Evolutionary conservation across 169 alveolate genomes (phyloP).

Genomic region (Cryptosporidium canis): DNA sequence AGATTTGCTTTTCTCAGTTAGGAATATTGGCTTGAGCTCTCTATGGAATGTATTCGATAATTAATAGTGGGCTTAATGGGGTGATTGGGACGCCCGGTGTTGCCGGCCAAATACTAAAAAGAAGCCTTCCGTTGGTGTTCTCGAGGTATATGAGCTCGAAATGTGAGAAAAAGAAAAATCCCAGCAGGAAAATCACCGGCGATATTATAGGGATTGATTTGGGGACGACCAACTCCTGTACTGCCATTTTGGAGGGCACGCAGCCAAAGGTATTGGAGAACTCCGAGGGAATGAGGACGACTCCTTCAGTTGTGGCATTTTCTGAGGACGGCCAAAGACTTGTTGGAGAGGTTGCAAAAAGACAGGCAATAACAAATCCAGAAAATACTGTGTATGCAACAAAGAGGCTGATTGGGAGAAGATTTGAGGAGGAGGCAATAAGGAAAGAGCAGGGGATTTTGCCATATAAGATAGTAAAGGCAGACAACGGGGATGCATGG

Average conservation of each 20-base stretch:
- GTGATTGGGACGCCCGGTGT: background rate
- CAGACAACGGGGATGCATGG: conserved; percentile 98
- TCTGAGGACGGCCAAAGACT: conserved; percentile 95
- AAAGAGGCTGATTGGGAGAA: conserved; percentile 95
- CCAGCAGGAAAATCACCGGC: conserved; percentile 81
- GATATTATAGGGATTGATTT: conserved; percentile 98
- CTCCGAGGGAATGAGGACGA: conserved; percentile 96
- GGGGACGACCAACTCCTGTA: conserved; percentile 99
- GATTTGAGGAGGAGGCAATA: conserved; percentile 95
- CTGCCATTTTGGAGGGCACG: conserved; percentile 97
- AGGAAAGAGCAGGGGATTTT: conserved; percentile 94
- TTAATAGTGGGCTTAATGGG: conserved; percentile 10
- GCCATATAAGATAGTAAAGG: conserved; percentile 95
- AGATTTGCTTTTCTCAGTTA: background rate
- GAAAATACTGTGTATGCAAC: conserved; percentile 95
- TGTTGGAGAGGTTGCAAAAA: conserved; percentile 96
- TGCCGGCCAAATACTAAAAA: conserved; percentile 2
- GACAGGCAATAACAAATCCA: conserved; percentile 97
- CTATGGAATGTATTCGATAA: background rate
- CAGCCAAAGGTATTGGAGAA: conserved; percentile 96
- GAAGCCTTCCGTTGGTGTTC: conserved; percentile 14
- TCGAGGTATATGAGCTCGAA: conserved; percentile 57
- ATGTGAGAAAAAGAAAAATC: conserved; percentile 1
- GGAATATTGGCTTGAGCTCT: background rate
- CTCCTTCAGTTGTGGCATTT: conserved; percentile 99